phyloP scores from a whole-genome alignment of 2,329 filamentous ascomycete genomes.

The Hypomyces rosellus region DNA sequence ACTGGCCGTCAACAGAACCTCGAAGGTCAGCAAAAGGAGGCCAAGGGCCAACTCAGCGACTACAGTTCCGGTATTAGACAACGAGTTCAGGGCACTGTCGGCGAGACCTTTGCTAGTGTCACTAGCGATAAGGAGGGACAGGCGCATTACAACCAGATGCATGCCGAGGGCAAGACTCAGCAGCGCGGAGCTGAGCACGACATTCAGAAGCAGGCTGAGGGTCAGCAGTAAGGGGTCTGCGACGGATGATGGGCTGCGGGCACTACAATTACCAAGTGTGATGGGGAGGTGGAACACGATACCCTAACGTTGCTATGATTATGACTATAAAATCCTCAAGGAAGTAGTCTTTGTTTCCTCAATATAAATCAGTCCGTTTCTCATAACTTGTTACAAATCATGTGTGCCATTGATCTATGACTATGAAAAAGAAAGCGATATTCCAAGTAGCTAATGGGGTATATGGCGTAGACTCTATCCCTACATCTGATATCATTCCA shows the following conservation, averaged over 20 bases:
- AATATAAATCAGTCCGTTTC: too few species aligned
- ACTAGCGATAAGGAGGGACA: constrained; percentile 64
- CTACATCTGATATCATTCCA: too few species aligned
- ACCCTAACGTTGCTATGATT: constrained; percentile 6
- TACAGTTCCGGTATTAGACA: constrained; percentile 58
- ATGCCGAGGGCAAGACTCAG: constrained; percentile 76
- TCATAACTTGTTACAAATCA: too few species aligned
- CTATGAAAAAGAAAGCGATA: too few species aligned
- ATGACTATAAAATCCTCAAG: not conserved
- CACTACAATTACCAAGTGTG: too few species aligned
- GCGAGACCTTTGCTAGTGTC: constrained; percentile 63
- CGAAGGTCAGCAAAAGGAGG: constrained; percentile 74
- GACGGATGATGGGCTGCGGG: too few species aligned
- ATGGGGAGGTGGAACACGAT: constrained; percentile 1
- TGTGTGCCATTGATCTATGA: too few species aligned
- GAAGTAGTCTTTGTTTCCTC: too few species aligned
- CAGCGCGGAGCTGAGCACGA: constrained; percentile 80
- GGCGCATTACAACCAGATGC: constrained; percentile 58
- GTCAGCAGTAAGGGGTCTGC: constrained; percentile 18
- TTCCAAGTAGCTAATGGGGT: too few species aligned
- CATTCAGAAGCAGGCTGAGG: constrained; percentile 64
- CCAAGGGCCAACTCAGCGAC: constrained; percentile 73
- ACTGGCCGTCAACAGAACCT: constrained; percentile 72
- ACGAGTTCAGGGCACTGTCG: constrained; percentile 65
- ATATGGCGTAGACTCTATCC: too few species aligned